These are phyloP conservation scores for Ceratocystiopsis sp. DNA, from an alignment of 2,329 filamentous ascomycete species.

Conservation along the genomic window DNA sequence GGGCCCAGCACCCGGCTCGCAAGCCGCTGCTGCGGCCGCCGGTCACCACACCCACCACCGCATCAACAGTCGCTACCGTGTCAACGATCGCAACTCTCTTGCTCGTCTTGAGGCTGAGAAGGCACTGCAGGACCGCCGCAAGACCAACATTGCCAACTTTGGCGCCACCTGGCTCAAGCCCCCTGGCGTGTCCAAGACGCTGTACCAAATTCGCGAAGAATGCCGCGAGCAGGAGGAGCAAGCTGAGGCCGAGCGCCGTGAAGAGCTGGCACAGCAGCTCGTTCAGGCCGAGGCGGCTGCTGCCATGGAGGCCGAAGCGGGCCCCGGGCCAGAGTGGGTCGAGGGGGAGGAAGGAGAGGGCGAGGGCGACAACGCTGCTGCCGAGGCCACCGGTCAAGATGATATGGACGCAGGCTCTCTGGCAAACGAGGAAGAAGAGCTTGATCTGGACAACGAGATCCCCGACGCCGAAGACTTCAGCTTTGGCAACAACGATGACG, in stretches of 20 bases:
- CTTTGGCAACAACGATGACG: slow-evolving; percentile 27
- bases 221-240: slow-evolving; percentile 77
- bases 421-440: slow-evolving; percentile 31
- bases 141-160: slow-evolving; percentile 69
- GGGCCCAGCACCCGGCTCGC: slow-evolving; percentile 6
- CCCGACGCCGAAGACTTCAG: slow-evolving; percentile 43
- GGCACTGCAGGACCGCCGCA: slow-evolving; percentile 55
- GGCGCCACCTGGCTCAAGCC: slow-evolving; percentile 83
- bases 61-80: slow-evolving; percentile 13
- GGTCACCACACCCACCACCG: slow-evolving; percentile 1
- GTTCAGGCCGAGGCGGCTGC: slow-evolving; percentile 35
- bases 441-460: slow-evolving; percentile 57
- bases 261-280: slow-evolving; percentile 56
- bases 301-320: slow-evolving; percentile 20
- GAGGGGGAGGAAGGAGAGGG: slow-evolving; percentile 62
- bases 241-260: slow-evolving; percentile 52
- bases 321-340: slow-evolving; percentile 62
- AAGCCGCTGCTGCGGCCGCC: slow-evolving; percentile 13
- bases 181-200: slow-evolving; percentile 72
- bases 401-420: slow-evolving; percentile 31
- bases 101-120: slow-evolving; percentile 62
- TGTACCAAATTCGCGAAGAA: slow-evolving; percentile 82
- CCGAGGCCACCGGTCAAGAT: slow-evolving; percentile 19
- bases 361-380: slow-evolving; percentile 22
- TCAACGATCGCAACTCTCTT: slow-evolving; percentile 43